phyloP scores from a whole-genome alignment of 768 basidiomycete species.

The Calocybe cyanea region DNA sequence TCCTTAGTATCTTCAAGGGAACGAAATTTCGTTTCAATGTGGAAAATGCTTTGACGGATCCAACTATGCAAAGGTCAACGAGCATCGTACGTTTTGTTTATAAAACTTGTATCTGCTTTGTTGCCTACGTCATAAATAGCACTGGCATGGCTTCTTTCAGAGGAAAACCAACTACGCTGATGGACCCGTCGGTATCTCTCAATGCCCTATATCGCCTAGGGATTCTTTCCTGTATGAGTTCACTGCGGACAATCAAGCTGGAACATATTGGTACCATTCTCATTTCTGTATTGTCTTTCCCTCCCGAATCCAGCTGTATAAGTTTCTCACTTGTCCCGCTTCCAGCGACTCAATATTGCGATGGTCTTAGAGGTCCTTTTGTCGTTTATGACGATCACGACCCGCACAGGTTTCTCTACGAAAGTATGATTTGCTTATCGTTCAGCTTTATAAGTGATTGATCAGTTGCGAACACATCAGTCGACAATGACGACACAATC shows the following conservation, averaged over 20 bases:
- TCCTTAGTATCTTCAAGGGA: constrained; percentile 22
- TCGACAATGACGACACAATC: background rate
- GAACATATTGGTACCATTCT: constrained; percentile 19
- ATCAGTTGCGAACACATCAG: background rate
- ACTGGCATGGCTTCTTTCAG: constrained; percentile 34
- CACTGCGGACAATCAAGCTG: constrained; percentile 26
- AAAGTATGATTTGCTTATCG: constrained; percentile 3
- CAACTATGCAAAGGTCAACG: constrained; percentile 34
- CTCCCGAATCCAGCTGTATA: constrained; percentile 1
- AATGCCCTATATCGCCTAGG: constrained; percentile 32
- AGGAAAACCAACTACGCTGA: constrained; percentile 28
- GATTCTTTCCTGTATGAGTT: constrained; percentile 34
- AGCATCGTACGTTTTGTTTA: constrained; percentile 30
- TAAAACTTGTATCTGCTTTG: background rate
- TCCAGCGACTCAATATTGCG: constrained; percentile 13
- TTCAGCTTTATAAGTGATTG: background rate
- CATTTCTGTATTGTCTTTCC: constrained; percentile 15
- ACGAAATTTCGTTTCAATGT: constrained; percentile 39
- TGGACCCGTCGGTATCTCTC: constrained; percentile 26
- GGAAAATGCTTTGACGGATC: constrained; percentile 32
- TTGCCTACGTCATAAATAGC: constrained; percentile 11
- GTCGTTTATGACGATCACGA: constrained; percentile 9
- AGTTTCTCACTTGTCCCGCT: background rate
- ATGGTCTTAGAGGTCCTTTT: constrained; percentile 16
- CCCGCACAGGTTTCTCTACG: constrained; percentile 6